phyloP scores from a whole-genome alignment of 2,329 filamentous ascomycete species.

The Diaporthe amygdali region DNA sequence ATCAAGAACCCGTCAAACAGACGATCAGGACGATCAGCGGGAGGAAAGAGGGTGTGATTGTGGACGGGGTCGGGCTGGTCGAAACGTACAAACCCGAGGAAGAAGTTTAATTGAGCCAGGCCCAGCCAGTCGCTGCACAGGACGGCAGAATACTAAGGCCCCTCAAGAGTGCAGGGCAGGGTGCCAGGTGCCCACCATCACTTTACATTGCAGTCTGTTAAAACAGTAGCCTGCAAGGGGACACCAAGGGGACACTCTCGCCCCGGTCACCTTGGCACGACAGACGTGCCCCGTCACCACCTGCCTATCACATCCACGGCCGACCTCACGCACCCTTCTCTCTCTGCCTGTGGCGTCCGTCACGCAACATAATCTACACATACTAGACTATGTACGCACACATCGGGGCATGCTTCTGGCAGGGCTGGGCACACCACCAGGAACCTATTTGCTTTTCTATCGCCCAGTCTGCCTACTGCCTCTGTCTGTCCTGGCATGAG shows the following conservation, averaged over 20 bases:
- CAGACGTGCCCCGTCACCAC: background rate
- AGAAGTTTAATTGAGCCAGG: background rate
- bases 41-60: background rate
- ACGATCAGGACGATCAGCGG: constrained; percentile 6
- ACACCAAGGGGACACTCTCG: background rate
- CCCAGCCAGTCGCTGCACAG: background rate
- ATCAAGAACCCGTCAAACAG: background rate
- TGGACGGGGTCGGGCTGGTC: background rate
- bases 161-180: background rate
- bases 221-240: background rate
- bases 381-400: too few relatives aligned
- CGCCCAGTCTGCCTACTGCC: background rate
- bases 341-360: background rate
- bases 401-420: too few relatives aligned
- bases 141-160: background rate
- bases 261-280: background rate
- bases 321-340: background rate
- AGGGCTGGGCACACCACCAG: background rate
- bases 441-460: background rate
- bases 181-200: background rate
- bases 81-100: constrained; percentile 4
- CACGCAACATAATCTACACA: background rate
- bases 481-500: background rate
- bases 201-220: background rate
- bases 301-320: background rate